These are phyloP conservation scores for Rhododendron kiyosumense DNA, from an alignment of 148 eudicot species.

Conservation along the genomic window DNA sequence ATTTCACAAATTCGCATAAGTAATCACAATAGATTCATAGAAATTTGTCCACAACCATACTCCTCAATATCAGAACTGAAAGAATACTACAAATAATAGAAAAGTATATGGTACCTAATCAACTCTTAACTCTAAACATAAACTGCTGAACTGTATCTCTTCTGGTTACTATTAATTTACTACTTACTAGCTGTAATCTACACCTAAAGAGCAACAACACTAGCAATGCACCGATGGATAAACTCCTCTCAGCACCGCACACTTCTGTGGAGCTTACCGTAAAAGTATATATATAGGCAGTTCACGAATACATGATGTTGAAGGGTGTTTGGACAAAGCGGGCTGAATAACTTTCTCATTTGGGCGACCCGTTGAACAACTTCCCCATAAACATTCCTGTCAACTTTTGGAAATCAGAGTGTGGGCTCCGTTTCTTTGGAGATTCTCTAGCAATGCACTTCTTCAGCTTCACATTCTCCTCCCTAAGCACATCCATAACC, in stretches of 20 bases:
- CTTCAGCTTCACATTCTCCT: constrained; percentile 56
- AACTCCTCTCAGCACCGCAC: not conserved
- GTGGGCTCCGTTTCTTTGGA: constrained; percentile 33
- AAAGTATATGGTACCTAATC: not conserved
- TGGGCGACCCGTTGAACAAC: constrained; percentile 33
- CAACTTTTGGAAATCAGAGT: constrained; percentile 22
- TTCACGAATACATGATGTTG: not conserved
- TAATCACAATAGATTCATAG: not conserved
- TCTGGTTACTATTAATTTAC: not conserved
- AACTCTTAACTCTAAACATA: not conserved
- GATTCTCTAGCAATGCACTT: constrained; percentile 22
- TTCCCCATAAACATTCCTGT: constrained; percentile 40
- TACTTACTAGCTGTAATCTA: not conserved
- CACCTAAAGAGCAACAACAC: constrained; percentile 29
- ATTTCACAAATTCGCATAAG: not conserved
- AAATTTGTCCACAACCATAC: not conserved
- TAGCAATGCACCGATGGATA: not conserved
- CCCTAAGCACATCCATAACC: constrained; percentile 64
- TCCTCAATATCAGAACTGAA: not conserved
- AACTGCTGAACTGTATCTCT: not conserved
- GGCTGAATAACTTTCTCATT: not conserved
- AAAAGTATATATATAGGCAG: not conserved
- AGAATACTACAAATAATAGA: constrained; percentile 1
- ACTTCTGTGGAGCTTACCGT: not conserved
- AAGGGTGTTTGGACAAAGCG: not conserved